Evolutionary conservation across 2,329 filamentous ascomycete species (phyloP).

Genomic region (Curvularia sp.): DNA sequence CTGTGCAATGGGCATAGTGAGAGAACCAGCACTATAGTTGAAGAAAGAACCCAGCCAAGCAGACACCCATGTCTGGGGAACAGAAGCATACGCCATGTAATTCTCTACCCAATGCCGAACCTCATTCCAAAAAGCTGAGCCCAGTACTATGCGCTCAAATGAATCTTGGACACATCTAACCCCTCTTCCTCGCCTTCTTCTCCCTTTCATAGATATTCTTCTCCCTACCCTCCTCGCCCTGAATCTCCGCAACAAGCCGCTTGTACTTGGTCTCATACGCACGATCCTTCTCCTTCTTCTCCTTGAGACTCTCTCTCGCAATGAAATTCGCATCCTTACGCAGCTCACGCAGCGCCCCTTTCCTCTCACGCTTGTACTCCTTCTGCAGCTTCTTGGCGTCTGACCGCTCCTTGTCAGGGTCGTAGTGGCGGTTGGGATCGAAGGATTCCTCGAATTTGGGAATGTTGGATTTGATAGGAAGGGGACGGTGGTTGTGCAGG

Average conservation of each 20-base stretch:
- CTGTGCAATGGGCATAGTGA: background rate
- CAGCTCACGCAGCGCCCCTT: constrained; percentile 92
- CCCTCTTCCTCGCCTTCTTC: constrained; percentile 72
- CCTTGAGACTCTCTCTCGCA: constrained; percentile 83
- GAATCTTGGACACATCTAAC: constrained; percentile 1
- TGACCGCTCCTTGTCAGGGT: constrained; percentile 87
- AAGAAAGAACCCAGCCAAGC: background rate
- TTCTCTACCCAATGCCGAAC: background rate
- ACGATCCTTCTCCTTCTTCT: constrained; percentile 92
- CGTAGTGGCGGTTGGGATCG: constrained; percentile 96
- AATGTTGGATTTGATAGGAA: constrained; percentile 85
- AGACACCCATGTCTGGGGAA: background rate
- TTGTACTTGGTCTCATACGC: constrained; percentile 98
- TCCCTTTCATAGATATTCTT: constrained; percentile 89
- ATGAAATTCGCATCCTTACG: constrained; percentile 95
- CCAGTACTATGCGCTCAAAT: background rate
- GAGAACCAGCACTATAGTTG: background rate
- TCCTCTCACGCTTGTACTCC: constrained; percentile 93
- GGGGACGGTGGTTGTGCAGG: constrained; percentile 85
- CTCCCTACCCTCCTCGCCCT: constrained; percentile 88
- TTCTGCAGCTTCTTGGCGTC: constrained; percentile 83
- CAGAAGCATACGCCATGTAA: background rate
- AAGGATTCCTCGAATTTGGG: constrained; percentile 97
- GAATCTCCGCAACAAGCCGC: constrained; percentile 90
- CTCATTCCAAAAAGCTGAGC: background rate